These are phyloP conservation scores for Phytophthora lateralis DNA, from an alignment of 352 stramenopile genomes.

Conservation along the genomic window DNA sequence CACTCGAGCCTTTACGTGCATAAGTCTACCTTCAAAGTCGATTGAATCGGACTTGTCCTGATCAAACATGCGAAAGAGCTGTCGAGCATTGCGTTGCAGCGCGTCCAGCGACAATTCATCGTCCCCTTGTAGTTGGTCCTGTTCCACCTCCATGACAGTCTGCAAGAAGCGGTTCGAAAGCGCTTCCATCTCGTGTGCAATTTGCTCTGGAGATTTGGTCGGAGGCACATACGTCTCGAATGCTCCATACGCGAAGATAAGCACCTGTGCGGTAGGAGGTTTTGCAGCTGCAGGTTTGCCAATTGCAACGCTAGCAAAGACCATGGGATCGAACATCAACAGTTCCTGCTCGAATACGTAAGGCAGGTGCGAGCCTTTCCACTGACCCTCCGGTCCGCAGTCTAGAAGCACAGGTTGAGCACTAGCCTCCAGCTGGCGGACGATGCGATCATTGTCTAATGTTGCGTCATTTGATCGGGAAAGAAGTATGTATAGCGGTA, in stretches of 20 bases:
- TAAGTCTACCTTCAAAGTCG: conserved; percentile 61
- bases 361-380: conserved; percentile 54
- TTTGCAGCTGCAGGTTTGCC: conserved; percentile 65
- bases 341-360: conserved; percentile 63
- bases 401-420: conserved; percentile 62
- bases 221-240: conserved; percentile 64
- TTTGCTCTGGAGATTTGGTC: conserved; percentile 50
- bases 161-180: conserved; percentile 50
- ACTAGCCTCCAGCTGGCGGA: conserved; percentile 46
- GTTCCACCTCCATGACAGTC: conserved; percentile 59
- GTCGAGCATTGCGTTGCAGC: conserved; percentile 55
- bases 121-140: conserved; percentile 36
- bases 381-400: conserved; percentile 64
- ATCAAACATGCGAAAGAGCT: conserved; percentile 78
- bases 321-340: conserved; percentile 57
- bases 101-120: conserved; percentile 46
- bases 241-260: conserved; percentile 60
- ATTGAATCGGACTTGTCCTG: conserved; percentile 79
- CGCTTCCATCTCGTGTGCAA: conserved; percentile 52
- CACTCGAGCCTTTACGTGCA: not conserved
- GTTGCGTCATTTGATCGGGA: conserved; percentile 30
- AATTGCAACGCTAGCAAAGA: conserved; percentile 56
- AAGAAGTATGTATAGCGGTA: conserved; percentile 66
- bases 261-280: conserved; percentile 48
- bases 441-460: conserved; percentile 35